Percentiles rank a stretch among this genome's conserved stretches.
These are phyloP conservation scores for Pholiota conissans DNA, from an alignment of 768 basidiomycete species.

Conservation along the genomic window DNA sequence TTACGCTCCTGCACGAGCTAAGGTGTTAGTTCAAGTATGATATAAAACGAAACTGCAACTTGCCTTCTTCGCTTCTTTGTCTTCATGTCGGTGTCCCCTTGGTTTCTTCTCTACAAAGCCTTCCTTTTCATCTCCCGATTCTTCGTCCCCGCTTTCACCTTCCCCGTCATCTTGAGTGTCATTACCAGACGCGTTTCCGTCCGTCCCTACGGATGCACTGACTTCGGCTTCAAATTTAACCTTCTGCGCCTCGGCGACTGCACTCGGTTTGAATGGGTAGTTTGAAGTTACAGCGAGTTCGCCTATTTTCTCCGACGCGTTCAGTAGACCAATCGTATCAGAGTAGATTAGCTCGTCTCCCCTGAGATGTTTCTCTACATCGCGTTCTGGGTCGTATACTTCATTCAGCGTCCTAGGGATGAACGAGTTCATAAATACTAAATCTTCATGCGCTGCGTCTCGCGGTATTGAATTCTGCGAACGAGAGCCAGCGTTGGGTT, in stretches of 20 bases:
- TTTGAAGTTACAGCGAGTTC: background rate
- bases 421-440: constrained; percentile 86
- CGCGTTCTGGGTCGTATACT: constrained; percentile 93
- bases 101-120: constrained; percentile 55
- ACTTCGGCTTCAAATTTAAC: constrained; percentile 7
- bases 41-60: constrained; percentile 15
- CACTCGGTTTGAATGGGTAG: background rate
- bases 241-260: constrained; percentile 6
- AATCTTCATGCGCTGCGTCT: constrained; percentile 69
- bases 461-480: constrained; percentile 17
- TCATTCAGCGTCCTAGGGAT: constrained; percentile 93
- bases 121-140: constrained; percentile 32
- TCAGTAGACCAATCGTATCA: constrained; percentile 79
- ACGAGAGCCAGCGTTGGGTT: constrained; percentile 8
- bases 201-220: constrained; percentile 11
- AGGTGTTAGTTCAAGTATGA: constrained; percentile 1
- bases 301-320: constrained; percentile 24
- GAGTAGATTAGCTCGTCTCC: constrained; percentile 87
- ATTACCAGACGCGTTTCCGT: constrained; percentile 16
- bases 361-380: constrained; percentile 70
- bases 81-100: constrained; percentile 91
- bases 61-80: constrained; percentile 89
- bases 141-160: constrained; percentile 32
- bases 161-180: constrained; percentile 31
- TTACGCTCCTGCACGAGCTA: constrained; percentile 74